Conservation (phyloP, 495 filamentous ascomycete species). For the Tuber brumale region DNA sequence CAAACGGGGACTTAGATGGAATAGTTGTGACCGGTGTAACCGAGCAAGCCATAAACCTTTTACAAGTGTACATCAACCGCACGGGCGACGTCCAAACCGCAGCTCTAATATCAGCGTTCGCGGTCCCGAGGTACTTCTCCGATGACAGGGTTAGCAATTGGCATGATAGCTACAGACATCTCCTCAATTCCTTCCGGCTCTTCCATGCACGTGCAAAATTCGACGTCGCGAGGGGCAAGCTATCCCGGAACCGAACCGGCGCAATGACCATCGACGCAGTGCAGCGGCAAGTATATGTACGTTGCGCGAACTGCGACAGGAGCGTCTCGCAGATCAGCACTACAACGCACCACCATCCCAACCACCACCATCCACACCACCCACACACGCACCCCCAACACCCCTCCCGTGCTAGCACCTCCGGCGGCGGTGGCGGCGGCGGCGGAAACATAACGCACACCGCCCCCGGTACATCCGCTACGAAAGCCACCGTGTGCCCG, state of each 20-base stretch:
- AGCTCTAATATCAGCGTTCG: conserved; percentile 72
- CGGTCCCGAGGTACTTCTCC: conserved; percentile 72
- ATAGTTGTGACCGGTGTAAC: conserved; percentile 80
- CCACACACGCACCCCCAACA: conserved; percentile 13
- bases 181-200: conserved; percentile 69
- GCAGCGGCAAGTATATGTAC: conserved; percentile 68
- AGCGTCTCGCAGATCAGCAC: conserved; percentile 21
- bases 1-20: conserved; percentile 77
- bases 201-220: conserved; percentile 60
- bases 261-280: conserved; percentile 59
- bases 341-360: conserved; percentile 21
- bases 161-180: conserved; percentile 69
- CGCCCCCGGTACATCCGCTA: conserved; percentile 7
- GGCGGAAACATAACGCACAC: not conserved
- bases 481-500: conserved; percentile 60
- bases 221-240: conserved; percentile 56
- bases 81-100: conserved; percentile 87
- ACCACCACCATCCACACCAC: conserved; percentile 22
- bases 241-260: conserved; percentile 54
- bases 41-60: conserved; percentile 68
- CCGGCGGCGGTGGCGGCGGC: conserved; percentile 10
- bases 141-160: conserved; percentile 69
- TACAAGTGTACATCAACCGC: conserved; percentile 79
- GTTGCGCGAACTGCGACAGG: conserved; percentile 75
- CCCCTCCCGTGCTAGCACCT: conserved; percentile 10